Percentiles rank a stretch among this genome's conserved stretches.
Conservation (phyloP, 2,329 filamentous ascomycete genomes). For the Penicillium oxalicum region DNA sequence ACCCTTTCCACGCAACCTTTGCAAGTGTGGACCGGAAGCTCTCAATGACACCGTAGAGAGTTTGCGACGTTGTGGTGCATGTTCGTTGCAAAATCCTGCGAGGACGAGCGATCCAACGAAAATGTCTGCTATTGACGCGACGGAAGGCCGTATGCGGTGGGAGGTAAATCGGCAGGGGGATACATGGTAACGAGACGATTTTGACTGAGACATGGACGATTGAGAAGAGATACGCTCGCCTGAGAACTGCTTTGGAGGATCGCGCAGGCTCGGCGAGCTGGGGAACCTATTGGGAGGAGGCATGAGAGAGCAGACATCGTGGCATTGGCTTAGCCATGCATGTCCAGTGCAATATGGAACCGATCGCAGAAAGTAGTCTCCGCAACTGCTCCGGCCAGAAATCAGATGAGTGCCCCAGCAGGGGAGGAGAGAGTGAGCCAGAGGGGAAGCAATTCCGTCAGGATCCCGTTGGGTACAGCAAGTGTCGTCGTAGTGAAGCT, state of each 20-base stretch:
- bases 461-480: no score
- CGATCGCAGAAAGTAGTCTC: slow-evolving; percentile 10
- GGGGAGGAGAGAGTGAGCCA: slow-evolving; percentile 7
- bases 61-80: slow-evolving; percentile 35
- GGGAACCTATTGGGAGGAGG: slow-evolving; percentile 53
- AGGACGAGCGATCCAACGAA: slow-evolving; percentile 51
- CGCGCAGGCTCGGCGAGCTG: slow-evolving; percentile 45
- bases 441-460: background rate
- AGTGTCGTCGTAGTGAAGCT: slow-evolving; percentile 1
- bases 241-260: slow-evolving; percentile 42
- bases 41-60: slow-evolving; percentile 22
- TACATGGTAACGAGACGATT: slow-evolving; percentile 19
- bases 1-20: slow-evolving; percentile 14
- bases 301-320: slow-evolving; percentile 61
- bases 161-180: slow-evolving; percentile 25
- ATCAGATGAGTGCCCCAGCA: slow-evolving; percentile 3
- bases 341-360: slow-evolving; percentile 23
- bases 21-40: slow-evolving; percentile 14
- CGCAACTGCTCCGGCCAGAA: slow-evolving; percentile 12
- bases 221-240: slow-evolving; percentile 21
- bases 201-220: slow-evolving; percentile 28
- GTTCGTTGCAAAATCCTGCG: slow-evolving; percentile 48
- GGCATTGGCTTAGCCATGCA: slow-evolving; percentile 38
- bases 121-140: slow-evolving; percentile 43
- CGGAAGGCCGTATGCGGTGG: slow-evolving; percentile 25